Percentiles rank a stretch among this genome's conserved stretches.
Evolutionary conservation across 305 asterid genomes (phyloP).

Genomic region (Galium porrigens): DNA sequence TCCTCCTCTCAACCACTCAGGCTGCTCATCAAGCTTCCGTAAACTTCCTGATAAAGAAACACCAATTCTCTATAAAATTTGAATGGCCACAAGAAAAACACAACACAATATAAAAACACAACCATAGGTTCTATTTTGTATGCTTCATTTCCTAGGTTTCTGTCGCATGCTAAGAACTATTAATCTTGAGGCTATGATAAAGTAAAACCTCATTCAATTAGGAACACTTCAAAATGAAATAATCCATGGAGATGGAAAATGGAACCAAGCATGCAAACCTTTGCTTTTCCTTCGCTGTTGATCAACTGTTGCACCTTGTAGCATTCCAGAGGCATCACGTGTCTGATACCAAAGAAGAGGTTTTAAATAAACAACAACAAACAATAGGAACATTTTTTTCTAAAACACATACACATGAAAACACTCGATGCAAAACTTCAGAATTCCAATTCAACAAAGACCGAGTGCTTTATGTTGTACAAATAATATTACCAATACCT

Average conservation of each 20-base stretch:
- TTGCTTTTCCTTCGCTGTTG: slow-evolving; percentile 86
- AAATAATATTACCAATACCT: not conserved
- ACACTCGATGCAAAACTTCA: too few species aligned
- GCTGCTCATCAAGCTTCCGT: slow-evolving; percentile 97
- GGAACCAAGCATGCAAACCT: slow-evolving; percentile 31
- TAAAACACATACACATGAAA: not conserved
- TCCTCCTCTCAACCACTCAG: slow-evolving; percentile 96
- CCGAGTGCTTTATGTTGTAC: not conserved
- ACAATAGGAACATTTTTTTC: not conserved
- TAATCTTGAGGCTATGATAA: not conserved
- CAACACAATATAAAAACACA: not conserved
- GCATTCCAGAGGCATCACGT: slow-evolving; percentile 81
- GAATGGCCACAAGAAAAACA: not conserved
- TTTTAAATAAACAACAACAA: slow-evolving; percentile 2
- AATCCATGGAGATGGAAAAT: not conserved
- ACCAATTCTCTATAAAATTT: not conserved
- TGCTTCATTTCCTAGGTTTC: not conserved
- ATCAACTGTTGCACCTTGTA: slow-evolving; percentile 91
- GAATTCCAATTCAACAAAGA: not conserved
- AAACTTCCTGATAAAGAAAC: slow-evolving; percentile 56
- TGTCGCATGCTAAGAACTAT: not conserved
- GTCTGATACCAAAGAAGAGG: slow-evolving; percentile 40
- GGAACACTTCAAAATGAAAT: not conserved
- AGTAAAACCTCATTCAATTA: not conserved
- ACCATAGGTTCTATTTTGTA: not conserved